Conservation (phyloP, 1,139 yeast species). For the Diutina siamensis region DNA sequence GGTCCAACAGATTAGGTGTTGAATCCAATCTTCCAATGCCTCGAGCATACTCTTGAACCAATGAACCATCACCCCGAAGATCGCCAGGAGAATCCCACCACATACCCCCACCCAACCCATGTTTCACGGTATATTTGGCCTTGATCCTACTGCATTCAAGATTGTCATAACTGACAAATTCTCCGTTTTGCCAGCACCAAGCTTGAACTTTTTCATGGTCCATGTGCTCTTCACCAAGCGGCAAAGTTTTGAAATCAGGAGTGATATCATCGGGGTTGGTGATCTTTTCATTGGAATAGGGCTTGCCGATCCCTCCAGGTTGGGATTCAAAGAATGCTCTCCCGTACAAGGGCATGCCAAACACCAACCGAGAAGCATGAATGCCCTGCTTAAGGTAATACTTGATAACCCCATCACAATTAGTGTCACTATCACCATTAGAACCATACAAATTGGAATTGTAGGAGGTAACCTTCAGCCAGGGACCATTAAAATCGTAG, state of each 20-base stretch:
- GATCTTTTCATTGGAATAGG: constrained; percentile 23
- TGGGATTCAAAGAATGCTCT: constrained; percentile 43
- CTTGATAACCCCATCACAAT: constrained; percentile 38
- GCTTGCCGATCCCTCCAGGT: constrained; percentile 23
- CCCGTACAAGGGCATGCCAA: constrained; percentile 90
- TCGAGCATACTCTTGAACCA: constrained; percentile 30
- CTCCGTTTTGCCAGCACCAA: constrained; percentile 34
- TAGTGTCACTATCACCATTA: constrained; percentile 32
- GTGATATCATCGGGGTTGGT: constrained; percentile 36
- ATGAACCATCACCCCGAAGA: constrained; percentile 19
- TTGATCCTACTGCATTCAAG: constrained; percentile 40
- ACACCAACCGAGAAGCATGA: constrained; percentile 38
- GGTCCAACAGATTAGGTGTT: not conserved
- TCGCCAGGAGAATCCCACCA: constrained; percentile 95
- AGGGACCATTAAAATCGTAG: constrained; percentile 74
- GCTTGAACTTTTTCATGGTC: constrained; percentile 51
- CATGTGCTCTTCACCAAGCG: constrained; percentile 33
- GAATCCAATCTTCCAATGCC: constrained; percentile 9
- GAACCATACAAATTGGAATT: constrained; percentile 57
- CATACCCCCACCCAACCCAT: constrained; percentile 69
- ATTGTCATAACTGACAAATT: constrained; percentile 60
- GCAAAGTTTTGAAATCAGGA: constrained; percentile 44
- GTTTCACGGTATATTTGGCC: constrained; percentile 41
- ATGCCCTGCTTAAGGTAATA: constrained; percentile 34
- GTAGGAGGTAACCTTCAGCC: constrained; percentile 53